Evolutionary conservation across 2,329 filamentous ascomycete genomes (phyloP).

Genomic region (Ophiostoma sp.): DNA sequence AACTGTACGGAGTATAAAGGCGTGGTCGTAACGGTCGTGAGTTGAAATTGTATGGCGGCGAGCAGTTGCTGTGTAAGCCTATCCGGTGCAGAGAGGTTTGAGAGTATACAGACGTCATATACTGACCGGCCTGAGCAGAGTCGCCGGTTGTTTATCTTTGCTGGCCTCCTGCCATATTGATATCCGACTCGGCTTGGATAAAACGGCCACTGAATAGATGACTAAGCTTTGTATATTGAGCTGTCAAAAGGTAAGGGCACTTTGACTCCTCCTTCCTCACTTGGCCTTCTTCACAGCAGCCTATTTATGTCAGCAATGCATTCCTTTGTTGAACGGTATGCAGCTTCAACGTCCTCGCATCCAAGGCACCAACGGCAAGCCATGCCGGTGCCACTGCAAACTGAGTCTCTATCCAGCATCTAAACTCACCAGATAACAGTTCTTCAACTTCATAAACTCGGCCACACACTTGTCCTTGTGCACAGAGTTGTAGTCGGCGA

Average conservation of each 20-base stretch:
- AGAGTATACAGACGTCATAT: not conserved
- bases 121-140: not conserved
- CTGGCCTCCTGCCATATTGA: not conserved
- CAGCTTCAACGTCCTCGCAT: not conserved
- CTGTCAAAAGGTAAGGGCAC: not conserved
- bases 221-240: not conserved
- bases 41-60: not conserved
- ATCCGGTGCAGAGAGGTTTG: not conserved
- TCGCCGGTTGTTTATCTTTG: not conserved
- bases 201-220: not conserved
- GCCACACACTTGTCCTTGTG: conserved; percentile 84
- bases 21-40: not conserved
- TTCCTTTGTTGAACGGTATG: not conserved
- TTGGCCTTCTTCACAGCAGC: conserved; percentile 13
- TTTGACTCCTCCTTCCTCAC: not conserved
- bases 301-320: conserved; percentile 2
- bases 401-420: not conserved
- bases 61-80: not conserved
- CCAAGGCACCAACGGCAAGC: not conserved
- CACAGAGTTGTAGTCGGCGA: conserved; percentile 82
- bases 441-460: conserved; percentile 79
- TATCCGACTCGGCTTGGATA: not conserved
- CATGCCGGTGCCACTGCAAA: not conserved
- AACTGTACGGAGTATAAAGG: not conserved
- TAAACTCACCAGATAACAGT: conserved; percentile 72